Percentiles rank a stretch among this genome's conserved stretches.
phyloP scores from a whole-genome alignment of 2,329 filamentous ascomycete genomes.

The Bipolaris sorokiniana region DNA sequence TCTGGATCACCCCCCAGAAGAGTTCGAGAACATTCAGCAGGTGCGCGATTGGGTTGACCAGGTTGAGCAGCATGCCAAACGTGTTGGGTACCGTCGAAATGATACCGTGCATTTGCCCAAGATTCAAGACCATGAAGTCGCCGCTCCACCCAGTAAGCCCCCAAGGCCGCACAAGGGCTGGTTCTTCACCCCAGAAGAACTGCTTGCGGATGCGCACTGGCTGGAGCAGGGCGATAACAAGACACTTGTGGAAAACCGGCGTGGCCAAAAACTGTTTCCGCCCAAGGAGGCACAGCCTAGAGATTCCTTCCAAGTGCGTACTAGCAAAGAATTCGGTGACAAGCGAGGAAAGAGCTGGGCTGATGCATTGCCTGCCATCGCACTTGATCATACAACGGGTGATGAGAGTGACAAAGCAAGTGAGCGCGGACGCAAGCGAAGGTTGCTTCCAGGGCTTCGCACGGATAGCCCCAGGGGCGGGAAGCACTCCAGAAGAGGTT shows the following conservation, averaged over 20 bases:
- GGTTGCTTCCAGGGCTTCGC: slow-evolving; percentile 40
- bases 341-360: slow-evolving; percentile 45
- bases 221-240: slow-evolving; percentile 83
- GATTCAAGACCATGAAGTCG: slow-evolving; percentile 35
- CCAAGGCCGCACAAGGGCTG: slow-evolving; percentile 82
- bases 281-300: slow-evolving; percentile 31
- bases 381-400: slow-evolving; percentile 37
- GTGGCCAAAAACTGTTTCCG: slow-evolving; percentile 73
- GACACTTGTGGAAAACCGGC: slow-evolving; percentile 76
- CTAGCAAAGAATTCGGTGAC: slow-evolving; percentile 44
- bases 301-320: slow-evolving; percentile 38
- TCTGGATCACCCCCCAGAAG: slow-evolving; percentile 75
- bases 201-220: slow-evolving; percentile 91
- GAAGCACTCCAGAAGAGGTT: slow-evolving; percentile 39
- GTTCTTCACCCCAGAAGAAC: slow-evolving; percentile 80
- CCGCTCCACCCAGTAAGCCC: slow-evolving; percentile 57
- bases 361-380: slow-evolving; percentile 35
- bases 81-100: slow-evolving; percentile 46
- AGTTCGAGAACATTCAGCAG: slow-evolving; percentile 74
- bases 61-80: slow-evolving; percentile 59
- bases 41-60: slow-evolving; percentile 80
- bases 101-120: slow-evolving; percentile 46
- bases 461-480: slow-evolving; percentile 42
- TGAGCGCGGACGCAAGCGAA: slow-evolving; percentile 47
- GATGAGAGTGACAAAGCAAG: slow-evolving; percentile 48